Base-by-base conservation (phyloP, 2,329 filamentous ascomycete genomes). In the Fusarium sp. region DNA sequence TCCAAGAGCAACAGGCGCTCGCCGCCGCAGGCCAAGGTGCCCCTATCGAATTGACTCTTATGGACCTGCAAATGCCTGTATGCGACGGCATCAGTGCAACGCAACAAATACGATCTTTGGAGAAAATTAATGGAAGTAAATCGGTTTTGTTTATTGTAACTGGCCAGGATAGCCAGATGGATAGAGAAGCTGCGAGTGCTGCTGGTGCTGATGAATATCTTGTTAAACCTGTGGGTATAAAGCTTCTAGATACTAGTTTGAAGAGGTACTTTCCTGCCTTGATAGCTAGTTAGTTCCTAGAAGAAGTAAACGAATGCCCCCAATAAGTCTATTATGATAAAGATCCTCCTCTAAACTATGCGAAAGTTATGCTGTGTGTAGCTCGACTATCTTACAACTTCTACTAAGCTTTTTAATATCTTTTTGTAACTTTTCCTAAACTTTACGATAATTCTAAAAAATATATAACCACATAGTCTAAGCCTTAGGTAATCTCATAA, bases 21-120 rank as follows among this genome's bases (percentile, higher is more conserved):
- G 22, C 53, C 11, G 44, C 60, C 5, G 36, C 33, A 7, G 66
- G 66, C 38, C 45, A 63, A 17, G 58, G 46, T 33, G 20, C 44
- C 5, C 22, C 61, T 1, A 66, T 77, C 3, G 63, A 70, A 24
- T 63, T 77, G 9, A 65, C 77, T 3, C 63, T 77, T 1, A 77
- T 77, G 75, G 75, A 77, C 18, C 34, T 77, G 0, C 75, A 77
- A 44, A 77, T 77, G 75, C 75, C 75, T 8, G 53, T 76, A 1
- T 75, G 75, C 31, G 75, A 77, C 6, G 75, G 75, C 13, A 67
- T 77, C 9, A 69, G 74, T 20, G 75, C 75, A 14, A 76, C 75
- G 1, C 22, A 46, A 4, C 67, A 75, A 28, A 77, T 77, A 38
- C 68, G 74, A 6, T n/a, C 24, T 2, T 26, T 75, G 18, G 75